phyloP scores from a whole-genome alignment of 163 green algal species.

The Picocystis sp. region DNA sequence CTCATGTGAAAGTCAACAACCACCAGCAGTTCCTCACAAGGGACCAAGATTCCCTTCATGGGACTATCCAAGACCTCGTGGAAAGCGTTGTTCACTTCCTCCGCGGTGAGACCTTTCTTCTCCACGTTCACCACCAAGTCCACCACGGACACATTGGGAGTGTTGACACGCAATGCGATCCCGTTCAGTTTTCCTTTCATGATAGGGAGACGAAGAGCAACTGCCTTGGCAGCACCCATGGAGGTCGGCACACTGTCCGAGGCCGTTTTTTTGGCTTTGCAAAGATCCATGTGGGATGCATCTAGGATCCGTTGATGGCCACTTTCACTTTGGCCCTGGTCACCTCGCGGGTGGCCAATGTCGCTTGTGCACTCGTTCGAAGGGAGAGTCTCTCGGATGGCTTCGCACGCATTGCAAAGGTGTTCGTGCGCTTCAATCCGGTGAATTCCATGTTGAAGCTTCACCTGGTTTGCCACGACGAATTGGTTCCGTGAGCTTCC shows the following conservation, averaged over 20 bases:
- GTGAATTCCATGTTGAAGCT: no score
- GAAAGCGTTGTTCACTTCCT: constrained; percentile 36
- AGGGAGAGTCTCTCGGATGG: no score
- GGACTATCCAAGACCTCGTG: constrained; percentile 16
- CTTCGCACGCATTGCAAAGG: no score
- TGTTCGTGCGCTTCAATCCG: no score
- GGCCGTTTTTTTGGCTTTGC: constrained; percentile 23
- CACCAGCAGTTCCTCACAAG: constrained; percentile 28
- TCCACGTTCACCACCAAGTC: constrained; percentile 32
- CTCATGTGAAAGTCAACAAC: constrained; percentile 31
- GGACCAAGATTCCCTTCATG: constrained; percentile 23
- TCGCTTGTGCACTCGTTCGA: background rate
- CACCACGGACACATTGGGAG: constrained; percentile 36
- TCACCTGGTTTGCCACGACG: no score
- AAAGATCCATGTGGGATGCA: constrained; percentile 31
- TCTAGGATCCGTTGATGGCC: constrained; percentile 23
- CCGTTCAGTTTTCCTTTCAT: constrained; percentile 38
- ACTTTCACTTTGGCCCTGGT: constrained; percentile 4
- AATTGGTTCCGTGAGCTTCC: no score
- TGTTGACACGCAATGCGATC: constrained; percentile 33
- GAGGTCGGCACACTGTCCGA: constrained; percentile 39
- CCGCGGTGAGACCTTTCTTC: constrained; percentile 34
- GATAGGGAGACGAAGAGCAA: constrained; percentile 16
- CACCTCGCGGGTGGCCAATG: background rate
- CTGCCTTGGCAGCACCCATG: constrained; percentile 24